Evolutionary conservation across 1,284 basidiomycete genomes (phyloP), one percentile per base, ranked within the genome.

Genomic region (Trichosporon inkin): DNA sequence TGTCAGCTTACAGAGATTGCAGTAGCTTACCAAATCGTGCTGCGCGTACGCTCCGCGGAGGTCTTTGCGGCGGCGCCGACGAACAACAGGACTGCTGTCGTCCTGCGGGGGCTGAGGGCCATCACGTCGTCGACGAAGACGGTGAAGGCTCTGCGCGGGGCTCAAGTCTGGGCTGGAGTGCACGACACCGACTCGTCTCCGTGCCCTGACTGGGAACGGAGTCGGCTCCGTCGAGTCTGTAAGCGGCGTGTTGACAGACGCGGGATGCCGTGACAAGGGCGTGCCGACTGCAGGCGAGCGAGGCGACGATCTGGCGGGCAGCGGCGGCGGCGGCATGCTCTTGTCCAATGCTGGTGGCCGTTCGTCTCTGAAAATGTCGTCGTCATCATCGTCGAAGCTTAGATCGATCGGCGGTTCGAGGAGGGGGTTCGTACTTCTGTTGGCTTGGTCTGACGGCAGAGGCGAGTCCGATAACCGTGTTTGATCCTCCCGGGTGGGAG

Each of bases 401-500:
- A 75, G 54, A 57, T 74, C 72, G 11, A 70, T 37, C 22, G 49
- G 17, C 8, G 44, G 44, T 16, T 49, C 22, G 14, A 49, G 28
- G 17, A 28, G 24, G 6, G 14, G 24, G 6, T 32, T 32, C 8
- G 4, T 32, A 8, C 22, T 32, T 11, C 44, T 16, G 22, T 28
- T n/a, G 14, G 24, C 22, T 32, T 49, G 24, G 14, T 19, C 44
- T 19, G 41, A 44, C 10, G 20, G 22, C 10, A 7, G 10, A 16
- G 49, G 34, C 13, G 51, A 17, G 22, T 39, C 36, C 5, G 37
- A 13, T 3, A 24, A 22, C 24, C 40, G 19, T 8, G 19, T 17
- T 17, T n/a, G 44, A 14, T 24, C 41, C 11, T 35, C 40, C 2
- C 56, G 58, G 20, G 57, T 60, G 35, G 59, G 62, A 11, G 68